Evolutionary conservation across 163 green algal genomes (phyloP).

Genomic region (Chlorella variabilis): DNA sequence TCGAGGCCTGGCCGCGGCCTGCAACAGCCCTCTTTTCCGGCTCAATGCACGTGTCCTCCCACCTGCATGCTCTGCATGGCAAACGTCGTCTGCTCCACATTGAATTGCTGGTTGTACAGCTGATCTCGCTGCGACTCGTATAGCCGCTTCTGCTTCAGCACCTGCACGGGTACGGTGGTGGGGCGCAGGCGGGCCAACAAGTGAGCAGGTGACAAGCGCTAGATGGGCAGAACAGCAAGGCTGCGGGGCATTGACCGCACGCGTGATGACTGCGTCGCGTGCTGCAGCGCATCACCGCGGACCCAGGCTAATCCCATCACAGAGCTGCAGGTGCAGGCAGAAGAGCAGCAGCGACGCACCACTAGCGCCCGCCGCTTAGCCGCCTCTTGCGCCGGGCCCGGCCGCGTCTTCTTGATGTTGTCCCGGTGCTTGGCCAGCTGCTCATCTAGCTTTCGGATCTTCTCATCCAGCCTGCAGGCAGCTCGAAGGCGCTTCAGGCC

Average conservation of each 20-base stretch:
- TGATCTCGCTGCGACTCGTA: conserved; percentile 95
- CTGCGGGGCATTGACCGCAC: too few relatives aligned
- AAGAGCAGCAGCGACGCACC: conserved; percentile 44
- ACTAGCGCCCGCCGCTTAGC: conserved; percentile 82
- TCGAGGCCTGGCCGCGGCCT: too few relatives aligned
- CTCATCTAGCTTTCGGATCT: conserved; percentile 93
- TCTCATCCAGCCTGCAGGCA: conserved; percentile 84
- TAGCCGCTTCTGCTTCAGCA: conserved; percentile 96
- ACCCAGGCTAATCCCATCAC: too few relatives aligned
- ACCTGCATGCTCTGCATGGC: conserved; percentile 75
- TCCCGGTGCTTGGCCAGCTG: conserved; percentile 90
- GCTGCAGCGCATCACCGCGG: too few relatives aligned
- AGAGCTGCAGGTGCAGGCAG: not conserved
- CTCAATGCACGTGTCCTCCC: too few relatives aligned
- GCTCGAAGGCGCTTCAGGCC: not conserved
- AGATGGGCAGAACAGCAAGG: too few relatives aligned
- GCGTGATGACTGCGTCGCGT: too few relatives aligned
- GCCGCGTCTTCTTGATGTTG: conserved; percentile 83
- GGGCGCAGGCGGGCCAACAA: too few relatives aligned
- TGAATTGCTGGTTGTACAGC: conserved; percentile 97
- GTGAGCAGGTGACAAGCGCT: too few relatives aligned
- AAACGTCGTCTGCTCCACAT: conserved; percentile 95
- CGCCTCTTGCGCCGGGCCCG: conserved; percentile 86
- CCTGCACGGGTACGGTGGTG: conserved; percentile 45
- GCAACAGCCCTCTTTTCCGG: too few relatives aligned